phyloP scores from a whole-genome alignment of 495 filamentous ascomycete species.

The Aspergillus wentii region DNA sequence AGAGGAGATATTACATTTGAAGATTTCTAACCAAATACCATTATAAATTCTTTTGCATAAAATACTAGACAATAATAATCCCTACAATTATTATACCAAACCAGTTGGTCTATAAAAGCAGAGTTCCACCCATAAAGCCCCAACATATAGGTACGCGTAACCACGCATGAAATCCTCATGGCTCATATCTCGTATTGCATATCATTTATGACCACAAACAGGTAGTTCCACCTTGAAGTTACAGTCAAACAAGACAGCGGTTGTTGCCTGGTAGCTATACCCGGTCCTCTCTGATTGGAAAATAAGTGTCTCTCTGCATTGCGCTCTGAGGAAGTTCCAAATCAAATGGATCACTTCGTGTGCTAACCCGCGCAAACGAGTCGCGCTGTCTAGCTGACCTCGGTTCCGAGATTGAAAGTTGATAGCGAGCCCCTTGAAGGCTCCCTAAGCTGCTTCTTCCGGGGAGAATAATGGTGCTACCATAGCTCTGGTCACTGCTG shows the following conservation, averaged over 20 bases:
- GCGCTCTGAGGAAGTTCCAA: constrained; percentile 44
- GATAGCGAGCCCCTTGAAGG: constrained; percentile 11
- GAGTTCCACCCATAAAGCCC: no score
- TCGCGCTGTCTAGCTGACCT: not conserved
- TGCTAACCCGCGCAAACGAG: constrained; percentile 14
- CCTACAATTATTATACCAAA: no score
- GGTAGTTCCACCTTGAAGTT: no score
- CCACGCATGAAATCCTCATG: not conserved
- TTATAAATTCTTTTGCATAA: no score
- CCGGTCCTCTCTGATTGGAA: constrained; percentile 4
- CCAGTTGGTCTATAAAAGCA: no score
- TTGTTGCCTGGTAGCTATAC: constrained; percentile 4
- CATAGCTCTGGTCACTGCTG: constrained; percentile 15
- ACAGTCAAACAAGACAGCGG: no score
- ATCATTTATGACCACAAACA: no score
- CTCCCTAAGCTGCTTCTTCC: constrained; percentile 17
- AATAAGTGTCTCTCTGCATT: constrained; percentile 9
- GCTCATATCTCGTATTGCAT: constrained; percentile 5
- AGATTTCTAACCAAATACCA: no score
- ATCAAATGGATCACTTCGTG: constrained; percentile 63
- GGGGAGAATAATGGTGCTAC: constrained; percentile 19
- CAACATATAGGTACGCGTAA: not conserved
- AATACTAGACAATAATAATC: no score
- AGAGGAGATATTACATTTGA: no score
- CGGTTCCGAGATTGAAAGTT: constrained; percentile 6